Percentiles rank a stretch among this genome's conserved stretches.
Conservation (phyloP, 1,284 basidiomycete species). For the Sphaerobolus stellatus region DNA sequence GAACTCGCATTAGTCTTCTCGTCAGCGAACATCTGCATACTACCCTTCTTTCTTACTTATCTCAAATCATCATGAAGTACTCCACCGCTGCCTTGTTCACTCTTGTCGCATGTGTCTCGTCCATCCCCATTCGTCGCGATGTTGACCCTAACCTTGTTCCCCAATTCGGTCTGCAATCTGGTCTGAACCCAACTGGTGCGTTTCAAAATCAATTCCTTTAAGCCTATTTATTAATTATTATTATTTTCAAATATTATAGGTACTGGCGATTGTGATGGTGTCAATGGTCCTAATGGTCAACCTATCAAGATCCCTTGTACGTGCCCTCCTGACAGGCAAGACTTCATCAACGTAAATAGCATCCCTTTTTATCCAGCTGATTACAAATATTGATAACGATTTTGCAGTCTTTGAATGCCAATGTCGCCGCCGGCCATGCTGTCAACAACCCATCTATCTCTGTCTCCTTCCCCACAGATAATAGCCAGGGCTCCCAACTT, state of each 20-base stretch:
- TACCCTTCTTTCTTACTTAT: too few relatives aligned
- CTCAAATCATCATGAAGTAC: slow-evolving; percentile 18
- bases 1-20: too few relatives aligned
- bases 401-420: slow-evolving; percentile 29
- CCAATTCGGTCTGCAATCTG: slow-evolving; percentile 49
- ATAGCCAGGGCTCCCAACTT: slow-evolving; percentile 29
- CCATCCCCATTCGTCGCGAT: slow-evolving; percentile 45
- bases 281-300: slow-evolving; percentile 28
- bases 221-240: background rate
- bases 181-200: slow-evolving; percentile 46
- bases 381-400: slow-evolving; percentile 4
- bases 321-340: slow-evolving; percentile 37
- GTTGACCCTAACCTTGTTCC: slow-evolving; percentile 54
- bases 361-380: background rate
- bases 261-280: slow-evolving; percentile 37
- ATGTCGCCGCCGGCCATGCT: slow-evolving; percentile 38
- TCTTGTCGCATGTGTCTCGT: slow-evolving; percentile 37
- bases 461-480: slow-evolving; percentile 37
- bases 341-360: slow-evolving; percentile 31
- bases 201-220: background rate
- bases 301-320: slow-evolving; percentile 40
- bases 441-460: slow-evolving; percentile 38
- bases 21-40: too few relatives aligned
- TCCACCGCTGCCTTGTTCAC: slow-evolving; percentile 28
- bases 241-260: slow-evolving; percentile 13